These are phyloP conservation scores for Hordeum vulgare DNA, from an alignment of 176 grass and related monocot species.

Conservation along the genomic window MorexV3_pseudomolecules_assembly NC_058518.1:424289221-424289720, in stretches of 20 bases:
- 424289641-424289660: background rate
- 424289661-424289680: background rate
- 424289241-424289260: background rate
- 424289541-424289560: background rate
- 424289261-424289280: background rate
- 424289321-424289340: slow-evolving; percentile 6
- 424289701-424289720: background rate
- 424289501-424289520: background rate
- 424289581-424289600: background rate
- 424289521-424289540: slow-evolving; percentile 7
- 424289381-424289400: background rate
- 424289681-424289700: background rate
- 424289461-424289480: background rate
- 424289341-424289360: background rate
- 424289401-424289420: background rate
- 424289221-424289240: background rate
- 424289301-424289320: background rate
- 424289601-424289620: slow-evolving; percentile 8
- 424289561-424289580: background rate
- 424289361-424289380: background rate
- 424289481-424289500: background rate
- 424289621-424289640: background rate
- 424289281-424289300: background rate
- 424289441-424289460: background rate
- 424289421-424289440: background rate